These are phyloP conservation scores for Beverwykella pulmonaria DNA, from an alignment of 495 filamentous ascomycete species.

Conservation along the genomic window DNA sequence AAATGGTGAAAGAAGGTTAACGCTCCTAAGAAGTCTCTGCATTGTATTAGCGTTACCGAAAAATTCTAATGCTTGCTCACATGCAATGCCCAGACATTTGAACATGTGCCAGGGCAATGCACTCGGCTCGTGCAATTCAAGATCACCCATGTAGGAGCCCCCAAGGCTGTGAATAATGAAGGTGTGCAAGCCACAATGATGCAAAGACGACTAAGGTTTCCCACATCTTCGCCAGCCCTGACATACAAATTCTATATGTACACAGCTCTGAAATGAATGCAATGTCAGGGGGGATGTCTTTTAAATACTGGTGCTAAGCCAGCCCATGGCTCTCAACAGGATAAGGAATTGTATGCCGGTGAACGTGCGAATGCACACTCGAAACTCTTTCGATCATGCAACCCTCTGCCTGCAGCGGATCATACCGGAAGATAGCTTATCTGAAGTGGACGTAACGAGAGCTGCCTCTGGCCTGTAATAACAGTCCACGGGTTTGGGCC, in stretches of 20 bases:
- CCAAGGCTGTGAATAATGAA: neutral
- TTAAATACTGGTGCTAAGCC: neutral
- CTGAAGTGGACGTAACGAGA: neutral
- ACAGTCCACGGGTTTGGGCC: neutral
- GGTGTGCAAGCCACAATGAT: neutral
- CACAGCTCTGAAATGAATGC: neutral
- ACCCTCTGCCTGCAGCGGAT: neutral
- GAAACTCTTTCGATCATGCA: neutral
- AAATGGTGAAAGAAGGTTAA: neutral
- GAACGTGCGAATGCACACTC: neutral
- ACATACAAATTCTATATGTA: neutral
- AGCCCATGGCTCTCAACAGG: neutral
- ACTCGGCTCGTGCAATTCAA: neutral
- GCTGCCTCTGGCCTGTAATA: neutral
- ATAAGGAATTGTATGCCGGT: neutral
- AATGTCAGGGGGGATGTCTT: too few relatives aligned
- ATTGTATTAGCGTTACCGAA: neutral
- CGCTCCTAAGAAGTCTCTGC: neutral
- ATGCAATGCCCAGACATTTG: too few relatives aligned
- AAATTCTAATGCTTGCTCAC: neutral
- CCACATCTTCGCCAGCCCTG: neutral
- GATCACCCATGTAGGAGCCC: neutral
- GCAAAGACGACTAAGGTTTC: neutral
- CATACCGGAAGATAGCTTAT: neutral
- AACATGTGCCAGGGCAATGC: too few relatives aligned